A percentile compares a stretch with the other conserved stretches of the same genome.
Conservation (phyloP, 2,329 filamentous ascomycete genomes). For the Pseudomassariella vexata region DNA sequence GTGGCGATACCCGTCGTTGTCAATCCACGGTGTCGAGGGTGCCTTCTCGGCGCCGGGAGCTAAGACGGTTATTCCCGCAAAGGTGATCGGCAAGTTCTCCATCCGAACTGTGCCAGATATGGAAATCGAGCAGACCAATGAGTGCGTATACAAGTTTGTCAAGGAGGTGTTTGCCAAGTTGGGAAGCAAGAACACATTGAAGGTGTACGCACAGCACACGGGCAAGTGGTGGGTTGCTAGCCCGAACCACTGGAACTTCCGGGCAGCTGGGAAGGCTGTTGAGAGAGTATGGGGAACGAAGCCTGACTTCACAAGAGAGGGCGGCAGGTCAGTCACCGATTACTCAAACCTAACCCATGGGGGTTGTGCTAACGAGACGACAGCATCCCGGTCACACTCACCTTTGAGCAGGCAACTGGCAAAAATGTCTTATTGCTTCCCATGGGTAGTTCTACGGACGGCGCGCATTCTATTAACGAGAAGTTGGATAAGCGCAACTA, state of each 20-base stretch:
- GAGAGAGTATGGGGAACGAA: conserved; percentile 90
- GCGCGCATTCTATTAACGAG: conserved; percentile 96
- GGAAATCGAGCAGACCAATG: conserved; percentile 86
- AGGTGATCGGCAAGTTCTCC: conserved; percentile 97
- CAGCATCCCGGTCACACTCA: conserved; percentile 93
- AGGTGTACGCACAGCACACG: conserved; percentile 76
- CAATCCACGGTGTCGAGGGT: conserved; percentile 90
- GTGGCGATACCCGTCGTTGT: conserved; percentile 92
- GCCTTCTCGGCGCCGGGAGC: conserved; percentile 89
- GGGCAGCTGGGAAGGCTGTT: conserved; percentile 89
- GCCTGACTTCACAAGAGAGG: conserved; percentile 93
- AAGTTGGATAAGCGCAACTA: conserved; percentile 97
- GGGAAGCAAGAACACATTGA: conserved; percentile 85
- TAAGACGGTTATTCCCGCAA: conserved; percentile 97
- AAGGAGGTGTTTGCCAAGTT: conserved; percentile 81
- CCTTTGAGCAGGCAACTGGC: conserved; percentile 93
- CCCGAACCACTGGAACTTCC: conserved; percentile 98
- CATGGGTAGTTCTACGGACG: conserved; percentile 96
- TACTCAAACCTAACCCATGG: too few species aligned
- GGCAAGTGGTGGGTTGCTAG: conserved; percentile 99
- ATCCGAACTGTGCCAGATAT: conserved; percentile 97
- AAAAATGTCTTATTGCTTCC: conserved; percentile 95
- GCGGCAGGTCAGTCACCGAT: conserved; percentile 76
- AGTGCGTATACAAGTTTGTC: conserved; percentile 76
- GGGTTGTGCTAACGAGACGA: too few species aligned